Percentiles rank a stretch among this genome's conserved stretches.
These are phyloP conservation scores for Pyrus hybrid DNA, from an alignment of 331 rosid species.

Conservation along the genomic window DNA sequence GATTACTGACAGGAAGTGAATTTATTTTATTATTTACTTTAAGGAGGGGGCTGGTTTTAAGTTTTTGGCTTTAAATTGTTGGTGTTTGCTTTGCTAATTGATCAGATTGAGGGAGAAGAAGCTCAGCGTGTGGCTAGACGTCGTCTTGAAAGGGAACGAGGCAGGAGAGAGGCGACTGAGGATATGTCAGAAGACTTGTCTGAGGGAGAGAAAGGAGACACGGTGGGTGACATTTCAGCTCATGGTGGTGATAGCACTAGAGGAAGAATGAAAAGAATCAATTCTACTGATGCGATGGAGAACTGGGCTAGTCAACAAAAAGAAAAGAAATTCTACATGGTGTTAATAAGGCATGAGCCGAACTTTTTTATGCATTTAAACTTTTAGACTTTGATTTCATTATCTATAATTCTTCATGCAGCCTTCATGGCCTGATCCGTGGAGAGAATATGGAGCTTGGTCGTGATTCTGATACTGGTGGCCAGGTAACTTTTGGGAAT, in stretches of 20 bases:
- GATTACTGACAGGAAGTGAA: not conserved
- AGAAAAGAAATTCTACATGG: slow-evolving; percentile 45
- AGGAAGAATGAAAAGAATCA: slow-evolving; percentile 27
- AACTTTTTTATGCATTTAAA: not conserved
- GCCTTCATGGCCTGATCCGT: slow-evolving; percentile 54
- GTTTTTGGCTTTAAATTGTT: not conserved
- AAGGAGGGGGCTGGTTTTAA: not conserved
- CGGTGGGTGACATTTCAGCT: slow-evolving; percentile 21
- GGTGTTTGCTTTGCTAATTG: not conserved
- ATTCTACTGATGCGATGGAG: slow-evolving; percentile 44
- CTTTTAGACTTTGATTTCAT: not conserved
- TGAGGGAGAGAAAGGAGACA: slow-evolving; percentile 52
- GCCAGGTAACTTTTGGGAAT: slow-evolving; percentile 32
- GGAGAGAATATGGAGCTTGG: slow-evolving; percentile 63
- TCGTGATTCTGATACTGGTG: slow-evolving; percentile 60
- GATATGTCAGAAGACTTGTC: slow-evolving; percentile 62
- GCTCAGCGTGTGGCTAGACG: slow-evolving; percentile 31
- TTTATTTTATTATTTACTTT: not conserved
- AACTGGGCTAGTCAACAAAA: slow-evolving; percentile 40
- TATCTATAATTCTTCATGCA: slow-evolving; percentile 27
- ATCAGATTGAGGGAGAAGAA: slow-evolving; percentile 53
- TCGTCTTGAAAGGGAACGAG: slow-evolving; percentile 42
- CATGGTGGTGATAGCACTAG: slow-evolving; percentile 24
- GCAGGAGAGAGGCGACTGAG: slow-evolving; percentile 45
- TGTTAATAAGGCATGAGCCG: slow-evolving; percentile 38